A percentile compares a stretch with the other conserved stretches of the same genome.
phyloP scores from a whole-genome alignment of 768 basidiomycete genomes.

The Artomyces pyxidatus region DNA sequence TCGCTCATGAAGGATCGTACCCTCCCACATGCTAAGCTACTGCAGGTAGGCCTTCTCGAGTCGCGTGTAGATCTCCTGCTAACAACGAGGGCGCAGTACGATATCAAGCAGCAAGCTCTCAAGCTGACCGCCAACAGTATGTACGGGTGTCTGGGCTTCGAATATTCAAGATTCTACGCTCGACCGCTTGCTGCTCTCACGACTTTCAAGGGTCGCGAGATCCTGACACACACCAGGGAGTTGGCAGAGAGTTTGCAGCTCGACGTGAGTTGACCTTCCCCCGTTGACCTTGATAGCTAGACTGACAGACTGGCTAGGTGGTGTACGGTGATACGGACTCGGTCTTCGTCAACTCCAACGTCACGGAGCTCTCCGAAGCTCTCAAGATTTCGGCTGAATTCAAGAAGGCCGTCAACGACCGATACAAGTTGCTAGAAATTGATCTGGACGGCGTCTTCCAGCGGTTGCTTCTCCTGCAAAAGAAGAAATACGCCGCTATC shows the following conservation, averaged over 20 bases:
- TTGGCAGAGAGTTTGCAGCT: slow-evolving; percentile 85
- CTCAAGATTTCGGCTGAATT: slow-evolving; percentile 86
- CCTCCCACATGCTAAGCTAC: slow-evolving; percentile 61
- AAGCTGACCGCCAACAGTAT: slow-evolving; percentile 99
- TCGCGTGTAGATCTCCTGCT: background rate
- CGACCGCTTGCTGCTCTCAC: slow-evolving; percentile 95
- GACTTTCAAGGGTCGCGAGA: slow-evolving; percentile 96
- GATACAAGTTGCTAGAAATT: slow-evolving; percentile 92
- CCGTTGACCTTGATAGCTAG: background rate
- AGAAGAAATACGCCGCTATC: slow-evolving; percentile 98
- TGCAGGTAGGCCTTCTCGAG: slow-evolving; percentile 53
- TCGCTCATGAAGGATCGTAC: slow-evolving; percentile 86
- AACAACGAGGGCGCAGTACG: slow-evolving; percentile 47
- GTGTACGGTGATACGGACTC: slow-evolving; percentile 99
- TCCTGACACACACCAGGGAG: slow-evolving; percentile 87
- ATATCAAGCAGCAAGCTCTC: slow-evolving; percentile 94
- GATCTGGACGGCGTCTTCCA: slow-evolving; percentile 94
- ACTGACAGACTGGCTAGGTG: slow-evolving; percentile 45
- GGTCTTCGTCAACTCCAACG: slow-evolving; percentile 95
- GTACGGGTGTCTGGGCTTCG: slow-evolving; percentile 99
- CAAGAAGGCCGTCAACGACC: slow-evolving; percentile 95
- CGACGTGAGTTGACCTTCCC: slow-evolving; percentile 53
- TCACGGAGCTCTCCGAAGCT: slow-evolving; percentile 80
- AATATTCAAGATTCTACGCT: slow-evolving; percentile 94
- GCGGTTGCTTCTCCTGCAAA: slow-evolving; percentile 85